Conservation (phyloP, 805 yeast species). For the Metschnikowia similis region DNA sequence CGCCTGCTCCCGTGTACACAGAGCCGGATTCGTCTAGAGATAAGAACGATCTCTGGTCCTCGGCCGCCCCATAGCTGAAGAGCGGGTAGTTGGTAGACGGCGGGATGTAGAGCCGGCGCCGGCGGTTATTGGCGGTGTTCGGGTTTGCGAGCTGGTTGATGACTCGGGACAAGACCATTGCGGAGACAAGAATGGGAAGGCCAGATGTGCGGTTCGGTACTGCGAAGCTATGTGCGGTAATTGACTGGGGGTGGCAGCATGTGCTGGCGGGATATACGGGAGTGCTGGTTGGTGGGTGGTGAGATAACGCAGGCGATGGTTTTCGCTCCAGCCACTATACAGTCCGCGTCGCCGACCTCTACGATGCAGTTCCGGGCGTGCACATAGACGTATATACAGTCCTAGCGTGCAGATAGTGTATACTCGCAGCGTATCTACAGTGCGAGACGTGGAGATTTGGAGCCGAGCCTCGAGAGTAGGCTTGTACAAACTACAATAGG, state of each 20-base stretch:
- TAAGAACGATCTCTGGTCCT: constrained; percentile 42
- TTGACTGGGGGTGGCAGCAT: too few species aligned
- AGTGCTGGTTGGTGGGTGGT: background rate
- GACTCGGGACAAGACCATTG: constrained; percentile 39
- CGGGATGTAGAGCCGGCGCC: constrained; percentile 40
- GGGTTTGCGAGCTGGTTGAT: constrained; percentile 42
- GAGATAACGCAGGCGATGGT: background rate
- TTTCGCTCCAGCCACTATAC: background rate
- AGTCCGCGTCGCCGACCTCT: background rate
- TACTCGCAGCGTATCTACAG: too few species aligned
- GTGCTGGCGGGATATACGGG: too few species aligned
- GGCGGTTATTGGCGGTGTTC: constrained; percentile 28
- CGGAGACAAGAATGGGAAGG: background rate
- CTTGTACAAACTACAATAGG: too few species aligned
- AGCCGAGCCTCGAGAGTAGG: too few species aligned
- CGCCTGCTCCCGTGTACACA: constrained; percentile 19
- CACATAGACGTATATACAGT: too few species aligned
- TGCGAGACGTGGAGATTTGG: too few species aligned
- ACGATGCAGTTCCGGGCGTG: too few species aligned
- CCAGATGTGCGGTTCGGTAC: too few species aligned
- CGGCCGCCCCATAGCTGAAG: constrained; percentile 41
- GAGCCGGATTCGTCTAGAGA: constrained; percentile 36
- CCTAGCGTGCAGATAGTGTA: too few species aligned
- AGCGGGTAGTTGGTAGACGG: constrained; percentile 42
- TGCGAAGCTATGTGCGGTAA: too few species aligned